Base-by-base conservation (phyloP, 345 rosid species). In the Sonneratia caseolaris region DNA sequence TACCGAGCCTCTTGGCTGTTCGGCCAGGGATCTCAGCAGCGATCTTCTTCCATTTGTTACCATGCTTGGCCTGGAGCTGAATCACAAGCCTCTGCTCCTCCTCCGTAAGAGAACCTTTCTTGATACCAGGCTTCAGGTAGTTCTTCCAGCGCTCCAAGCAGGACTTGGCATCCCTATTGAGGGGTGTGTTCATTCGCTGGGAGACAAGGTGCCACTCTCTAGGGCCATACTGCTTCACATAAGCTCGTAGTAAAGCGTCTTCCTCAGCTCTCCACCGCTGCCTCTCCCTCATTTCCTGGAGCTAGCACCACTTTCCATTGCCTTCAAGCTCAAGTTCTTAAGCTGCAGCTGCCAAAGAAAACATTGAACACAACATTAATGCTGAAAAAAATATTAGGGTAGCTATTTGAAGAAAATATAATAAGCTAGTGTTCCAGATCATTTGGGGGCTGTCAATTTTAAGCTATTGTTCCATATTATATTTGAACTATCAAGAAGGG, bases 241-340 rank as follows among this genome's bases (percentile, higher is more conserved):
- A 92, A 36, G 97, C 87, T 69, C 87, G 83, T 81, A 96, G 73
- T 38, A 96, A 81, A 69, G 93, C 85, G 78, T 92, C 99, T 84
- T 92, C 98, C 86, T 96, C 99, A 88, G 90, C 79, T 82, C 91
- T 88, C 99, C 99, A 96, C 73, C 99, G 95, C 85, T 96, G 99
- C 81, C 98, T 92, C 84, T 96, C 98, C 88, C 89, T 96, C 99
- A 96, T 96, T 82, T 88, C 95, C 90, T 81, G 75, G 69, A 68
- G 82, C 73, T 83, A 57, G 79, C 80, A 76, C 84, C 86, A 72
- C 87, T 81, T 65, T 81, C 96, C 92, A 90, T 86, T 74, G 82
- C 82, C 84, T 76, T 66, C 51, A 69, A 74, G 82, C 77, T 64
- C 62, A 71, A 75, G 78, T 79, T 86, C 75, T 85, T 93, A 85